Base-by-base conservation (phyloP, 495 filamentous ascomycete species). In the Neurospora tetraspora region DNA sequence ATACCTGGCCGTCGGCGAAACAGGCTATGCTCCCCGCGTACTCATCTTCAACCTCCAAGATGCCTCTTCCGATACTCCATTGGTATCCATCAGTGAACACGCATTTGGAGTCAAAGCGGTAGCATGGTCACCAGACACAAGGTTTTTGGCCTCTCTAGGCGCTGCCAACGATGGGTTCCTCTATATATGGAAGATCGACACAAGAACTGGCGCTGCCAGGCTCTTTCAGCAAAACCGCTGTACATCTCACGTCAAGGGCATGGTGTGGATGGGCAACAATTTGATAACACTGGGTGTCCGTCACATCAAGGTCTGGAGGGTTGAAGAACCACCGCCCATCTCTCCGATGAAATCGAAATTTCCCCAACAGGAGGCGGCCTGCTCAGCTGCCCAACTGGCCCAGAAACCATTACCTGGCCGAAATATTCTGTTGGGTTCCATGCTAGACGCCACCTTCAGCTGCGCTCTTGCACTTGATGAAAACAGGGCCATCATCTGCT, bases 221-320 rank as follows among this genome's bases (percentile, higher is more conserved):
- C 83, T 99, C 47, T 93, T 96, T 80, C 93, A 94, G 39, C 95
- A 93, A 77, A 98, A 97, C 78, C 94, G 96, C 80, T 98, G 96
- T 82, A 98, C 94, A 36, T 91, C 92, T 20, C 89, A 88, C 61
- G 85, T 97, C 76, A 91, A 89, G 45, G 88, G 90, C 38, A 95
- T 97, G 86, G 89, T 91, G 70, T 99, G 96, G 95, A 87, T 97
- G 80, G 94, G 94, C 20, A 82, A 78, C 70, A 84, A 77, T 72
- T 75, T 84, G 69, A 77, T 87, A 68, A 94, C 90, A 38, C 86
- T 93, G 36, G 96, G 96, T 20, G 91, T 94, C 61, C 89, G 96
- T 69, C 94, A 98, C 84, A 89, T 97, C 76, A 99, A 98, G 80
- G 88, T 96, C 39, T 99, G 96, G 96, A 87, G 91, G 74, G 87